Evolutionary conservation across 2,329 filamentous ascomycete genomes (phyloP).

Genomic region (Trichoderma lentiforme): DNA sequence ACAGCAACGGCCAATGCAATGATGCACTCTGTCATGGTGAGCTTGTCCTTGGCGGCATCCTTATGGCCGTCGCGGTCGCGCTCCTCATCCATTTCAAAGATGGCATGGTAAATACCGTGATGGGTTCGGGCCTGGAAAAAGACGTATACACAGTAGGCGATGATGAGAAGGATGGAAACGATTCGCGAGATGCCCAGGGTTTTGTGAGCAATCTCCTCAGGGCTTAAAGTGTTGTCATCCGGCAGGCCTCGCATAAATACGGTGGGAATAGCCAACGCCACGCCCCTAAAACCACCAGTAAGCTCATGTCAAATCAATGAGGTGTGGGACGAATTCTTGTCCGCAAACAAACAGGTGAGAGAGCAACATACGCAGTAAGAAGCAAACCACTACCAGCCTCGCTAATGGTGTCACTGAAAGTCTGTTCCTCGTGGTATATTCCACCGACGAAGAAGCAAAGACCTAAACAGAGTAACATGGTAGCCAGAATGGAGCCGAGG

Average conservation of each 20-base stretch:
- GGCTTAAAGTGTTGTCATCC: constrained; percentile 25
- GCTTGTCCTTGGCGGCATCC: constrained; percentile 57
- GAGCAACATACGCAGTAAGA: constrained; percentile 9
- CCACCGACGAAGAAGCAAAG: constrained; percentile 78
- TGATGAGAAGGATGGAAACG: constrained; percentile 50
- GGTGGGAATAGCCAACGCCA: not conserved
- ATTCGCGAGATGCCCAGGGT: constrained; percentile 66
- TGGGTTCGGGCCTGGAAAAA: constrained; percentile 75
- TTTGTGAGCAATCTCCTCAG: constrained; percentile 44
- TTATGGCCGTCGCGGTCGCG: constrained; percentile 61
- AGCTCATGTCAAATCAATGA: not conserved
- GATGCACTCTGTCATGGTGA: constrained; percentile 62
- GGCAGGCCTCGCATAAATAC: constrained; percentile 25
- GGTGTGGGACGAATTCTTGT: not conserved
- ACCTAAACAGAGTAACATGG: constrained; percentile 75
- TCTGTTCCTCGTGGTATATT: constrained; percentile 62
- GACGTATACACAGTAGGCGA: constrained; percentile 61
- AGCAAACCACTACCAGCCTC: constrained; percentile 66
- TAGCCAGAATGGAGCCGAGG: constrained; percentile 77
- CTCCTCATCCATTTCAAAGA: constrained; percentile 68
- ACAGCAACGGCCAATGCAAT: constrained; percentile 57
- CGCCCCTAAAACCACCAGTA: not conserved
- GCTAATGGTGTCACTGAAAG: constrained; percentile 71
- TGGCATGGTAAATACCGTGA: constrained; percentile 71
- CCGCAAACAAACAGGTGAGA: not conserved